These are phyloP conservation scores for Neopestalotiopsis rosae DNA, from an alignment of 2,329 filamentous ascomycete genomes.

Conservation along the genomic window DNA sequence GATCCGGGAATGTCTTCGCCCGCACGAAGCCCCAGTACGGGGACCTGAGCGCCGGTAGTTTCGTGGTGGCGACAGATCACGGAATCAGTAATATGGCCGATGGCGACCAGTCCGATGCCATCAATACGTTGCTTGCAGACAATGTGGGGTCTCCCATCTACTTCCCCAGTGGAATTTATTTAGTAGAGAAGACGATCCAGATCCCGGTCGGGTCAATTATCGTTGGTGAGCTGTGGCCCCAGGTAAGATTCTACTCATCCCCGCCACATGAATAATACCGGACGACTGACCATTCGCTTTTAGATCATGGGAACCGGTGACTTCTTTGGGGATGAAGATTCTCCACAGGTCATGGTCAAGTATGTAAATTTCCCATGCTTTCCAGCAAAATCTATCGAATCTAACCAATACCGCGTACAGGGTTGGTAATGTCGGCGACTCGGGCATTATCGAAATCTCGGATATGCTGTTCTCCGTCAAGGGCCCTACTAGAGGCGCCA, in stretches of 20 bases:
- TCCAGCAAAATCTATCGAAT: no score
- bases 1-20: no score
- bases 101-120: no score
- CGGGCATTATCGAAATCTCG: conserved; percentile 69
- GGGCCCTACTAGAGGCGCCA: conserved; percentile 71
- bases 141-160: conserved; percentile 40
- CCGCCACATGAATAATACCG: conserved; percentile 59
- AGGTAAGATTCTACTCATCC: conserved; percentile 57
- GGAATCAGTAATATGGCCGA: no score
- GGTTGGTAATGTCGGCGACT: conserved; percentile 66
- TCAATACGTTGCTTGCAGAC: no score
- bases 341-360: no score
- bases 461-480: conserved; percentile 71
- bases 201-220: conserved; percentile 50
- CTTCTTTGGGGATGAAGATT: conserved; percentile 26
- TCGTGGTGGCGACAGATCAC: no score
- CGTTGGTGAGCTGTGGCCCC: conserved; percentile 71
- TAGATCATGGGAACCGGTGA: conserved; percentile 42
- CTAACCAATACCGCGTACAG: no score
- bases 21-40: no score
- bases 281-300: conserved; percentile 44
- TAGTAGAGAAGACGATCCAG: conserved; percentile 50
- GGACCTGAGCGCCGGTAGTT: no score
- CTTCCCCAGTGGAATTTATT: conserved; percentile 50
- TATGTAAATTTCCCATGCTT: no score